phyloP scores from a whole-genome alignment of 805 yeast genomes.

The Candida suzukii region DNA sequence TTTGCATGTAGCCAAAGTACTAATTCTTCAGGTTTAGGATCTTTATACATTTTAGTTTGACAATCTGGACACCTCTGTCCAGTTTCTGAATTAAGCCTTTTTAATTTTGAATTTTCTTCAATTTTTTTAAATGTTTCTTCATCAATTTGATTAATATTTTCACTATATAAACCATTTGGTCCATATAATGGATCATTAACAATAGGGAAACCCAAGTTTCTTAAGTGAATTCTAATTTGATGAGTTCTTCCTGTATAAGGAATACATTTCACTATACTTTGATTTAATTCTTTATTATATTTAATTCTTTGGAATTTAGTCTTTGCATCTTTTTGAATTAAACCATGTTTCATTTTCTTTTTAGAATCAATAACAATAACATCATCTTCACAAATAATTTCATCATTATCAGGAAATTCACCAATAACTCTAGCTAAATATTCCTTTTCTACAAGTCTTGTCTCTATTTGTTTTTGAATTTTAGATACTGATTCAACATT shows the following conservation, averaged over 20 bases:
- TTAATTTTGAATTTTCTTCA: slow-evolving; percentile 6
- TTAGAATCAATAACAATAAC: slow-evolving; percentile 24
- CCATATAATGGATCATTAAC: slow-evolving; percentile 28
- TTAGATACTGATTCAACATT: slow-evolving; percentile 25
- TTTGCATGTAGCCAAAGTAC: slow-evolving; percentile 44
- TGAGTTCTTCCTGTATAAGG: slow-evolving; percentile 52
- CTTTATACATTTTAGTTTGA: slow-evolving; percentile 22
- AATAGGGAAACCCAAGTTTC: slow-evolving; percentile 35
- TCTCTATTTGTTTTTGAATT: slow-evolving; percentile 27
- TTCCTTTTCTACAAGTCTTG: slow-evolving; percentile 27
- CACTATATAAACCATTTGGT: neutral
- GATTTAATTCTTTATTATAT: slow-evolving; percentile 20
- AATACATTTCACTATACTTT: slow-evolving; percentile 40
- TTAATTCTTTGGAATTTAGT: slow-evolving; percentile 20
- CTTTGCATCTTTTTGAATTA: slow-evolving; percentile 12
- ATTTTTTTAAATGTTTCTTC: slow-evolving; percentile 2
- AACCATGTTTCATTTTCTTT: slow-evolving; percentile 17
- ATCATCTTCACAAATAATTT: slow-evolving; percentile 30
- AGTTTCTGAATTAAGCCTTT: slow-evolving; percentile 14
- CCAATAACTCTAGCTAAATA: slow-evolving; percentile 40
- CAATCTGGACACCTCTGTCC: slow-evolving; percentile 28
- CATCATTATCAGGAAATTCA: slow-evolving; percentile 28
- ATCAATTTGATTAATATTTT: slow-evolving; percentile 1
- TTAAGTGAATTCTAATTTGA: slow-evolving; percentile 49
- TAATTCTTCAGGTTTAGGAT: slow-evolving; percentile 22